Base-by-base conservation (phyloP, 768 basidiomycete genomes). In the Mycena amicta region DNA sequence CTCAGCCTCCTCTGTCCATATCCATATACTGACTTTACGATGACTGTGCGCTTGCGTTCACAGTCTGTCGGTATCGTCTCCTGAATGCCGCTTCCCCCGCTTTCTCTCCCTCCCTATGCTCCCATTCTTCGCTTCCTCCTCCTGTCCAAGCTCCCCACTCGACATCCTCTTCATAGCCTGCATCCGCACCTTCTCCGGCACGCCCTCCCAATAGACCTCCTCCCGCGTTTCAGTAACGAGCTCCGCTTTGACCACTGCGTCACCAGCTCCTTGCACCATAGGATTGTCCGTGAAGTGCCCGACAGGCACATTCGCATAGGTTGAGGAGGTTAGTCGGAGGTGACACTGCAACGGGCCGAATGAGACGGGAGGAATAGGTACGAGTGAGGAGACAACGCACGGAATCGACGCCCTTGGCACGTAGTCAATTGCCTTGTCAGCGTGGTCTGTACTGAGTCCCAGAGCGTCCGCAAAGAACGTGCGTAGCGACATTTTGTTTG, bases 401-500 rank as follows among this genome's bases (percentile, higher is more conserved):
- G 18, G 81, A 79, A 61, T 90, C 85, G 78, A 89, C 85, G 16
- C 89, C 87, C 68, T 92, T 93, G 62, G 69, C 84, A 93, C 81
- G 55, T 94, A 94, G 66, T 93, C 89, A 27, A 93, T 70, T 2
- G 77, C 82, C 5, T 73, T 71, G 26, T 58, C 30, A 41, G 30
- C 47, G 6, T 60, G 39, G 5, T 18, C 46, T n/a, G 25, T 3
- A 20, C 33, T 22, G 12, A 20, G 12, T 22, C 65, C 59, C 43
- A 85, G 79, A 2, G 82, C 78, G 5, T 67, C 68, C 0, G 76
- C 65, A 59, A 92, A 86, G 4, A 91, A 68, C 2, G 75, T 70
- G 41, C 84, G 87, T 16, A 94, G 76, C 0, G 89, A 87, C 0
- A 92, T 93, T 70, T 92, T 93, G 69, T 92, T 94, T 26, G 91